These are phyloP conservation scores for Forsythia viridissima DNA, from an alignment of 257 asterid genomes.

Conservation along the genomic window DNA sequence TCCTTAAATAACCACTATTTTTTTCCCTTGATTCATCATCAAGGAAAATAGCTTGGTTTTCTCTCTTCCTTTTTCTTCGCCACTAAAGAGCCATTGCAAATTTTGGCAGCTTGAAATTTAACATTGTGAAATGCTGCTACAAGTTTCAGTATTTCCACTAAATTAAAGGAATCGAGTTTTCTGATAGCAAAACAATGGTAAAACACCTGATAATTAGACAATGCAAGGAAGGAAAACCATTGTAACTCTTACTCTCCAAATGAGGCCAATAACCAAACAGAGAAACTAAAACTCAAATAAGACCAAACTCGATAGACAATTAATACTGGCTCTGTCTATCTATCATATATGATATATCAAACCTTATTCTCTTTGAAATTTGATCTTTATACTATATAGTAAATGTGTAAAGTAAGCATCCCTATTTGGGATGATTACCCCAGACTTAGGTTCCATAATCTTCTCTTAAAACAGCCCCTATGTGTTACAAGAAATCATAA, in stretches of 20 bases:
- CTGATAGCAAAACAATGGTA: background rate
- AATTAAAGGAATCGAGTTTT: background rate
- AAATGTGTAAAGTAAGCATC: background rate
- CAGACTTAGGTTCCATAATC: background rate
- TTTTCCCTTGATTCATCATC: background rate
- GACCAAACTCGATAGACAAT: background rate
- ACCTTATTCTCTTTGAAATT: background rate
- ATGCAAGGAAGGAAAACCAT: background rate
- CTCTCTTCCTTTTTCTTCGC: background rate
- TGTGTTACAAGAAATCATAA: background rate
- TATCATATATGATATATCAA: background rate
- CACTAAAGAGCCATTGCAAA: background rate
- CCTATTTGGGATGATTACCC: background rate
- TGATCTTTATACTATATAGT: background rate
- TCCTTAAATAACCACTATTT: background rate
- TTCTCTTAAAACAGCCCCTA: background rate
- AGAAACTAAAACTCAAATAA: too few relatives aligned
- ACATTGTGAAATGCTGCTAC: background rate
- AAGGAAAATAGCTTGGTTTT: background rate
- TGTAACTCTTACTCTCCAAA: background rate
- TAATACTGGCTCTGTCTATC: background rate
- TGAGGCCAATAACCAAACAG: background rate
- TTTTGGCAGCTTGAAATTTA: background rate
- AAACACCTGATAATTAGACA: background rate
- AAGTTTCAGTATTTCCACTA: background rate